Evolutionary conservation across 495 filamentous ascomycete species (phyloP).

Genomic region (Xylaria flabelliformis): DNA sequence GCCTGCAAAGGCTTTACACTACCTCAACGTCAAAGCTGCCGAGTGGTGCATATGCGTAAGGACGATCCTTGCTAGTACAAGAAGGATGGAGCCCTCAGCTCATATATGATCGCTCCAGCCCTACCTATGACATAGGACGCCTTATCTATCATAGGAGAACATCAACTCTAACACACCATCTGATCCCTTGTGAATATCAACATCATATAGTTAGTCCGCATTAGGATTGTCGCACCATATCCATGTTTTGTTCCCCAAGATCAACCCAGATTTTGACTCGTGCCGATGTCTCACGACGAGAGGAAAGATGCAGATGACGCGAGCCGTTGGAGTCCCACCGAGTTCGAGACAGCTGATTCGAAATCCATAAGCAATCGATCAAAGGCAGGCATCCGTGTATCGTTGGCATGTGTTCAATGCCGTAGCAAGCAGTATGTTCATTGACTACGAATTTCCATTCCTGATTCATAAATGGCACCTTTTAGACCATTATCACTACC

Average conservation of each 20-base stretch:
- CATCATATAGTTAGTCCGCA: background rate
- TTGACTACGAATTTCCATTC: background rate
- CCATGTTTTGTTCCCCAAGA: background rate
- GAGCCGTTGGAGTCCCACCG: conserved; percentile 32
- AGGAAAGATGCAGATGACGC: conserved; percentile 32
- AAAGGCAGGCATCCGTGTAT: conserved; percentile 47
- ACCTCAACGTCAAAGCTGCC: background rate
- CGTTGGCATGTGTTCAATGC: conserved; percentile 64
- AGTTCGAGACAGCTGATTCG: conserved; percentile 34
- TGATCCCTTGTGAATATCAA: background rate
- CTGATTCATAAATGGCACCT: background rate
- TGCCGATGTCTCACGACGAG: conserved; percentile 13
- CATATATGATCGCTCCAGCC: conserved; percentile 25
- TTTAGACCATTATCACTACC: background rate
- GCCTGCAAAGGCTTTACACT: background rate
- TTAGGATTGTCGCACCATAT: conserved; percentile 9
- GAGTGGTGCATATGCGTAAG: conserved; percentile 12
- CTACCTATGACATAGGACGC: conserved; percentile 16
- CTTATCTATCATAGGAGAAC: conserved; percentile 3
- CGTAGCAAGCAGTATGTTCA: conserved; percentile 54
- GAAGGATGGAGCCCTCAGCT: conserved; percentile 20
- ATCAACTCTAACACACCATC: background rate
- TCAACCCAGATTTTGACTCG: background rate
- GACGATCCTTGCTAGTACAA: conserved; percentile 20
- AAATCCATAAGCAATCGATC: conserved; percentile 34